Evolutionary conservation across 306 rosid species (phyloP), one percentile per base, ranked within the genome.

Genomic region (Fragaria nilgerrensis): DNA sequence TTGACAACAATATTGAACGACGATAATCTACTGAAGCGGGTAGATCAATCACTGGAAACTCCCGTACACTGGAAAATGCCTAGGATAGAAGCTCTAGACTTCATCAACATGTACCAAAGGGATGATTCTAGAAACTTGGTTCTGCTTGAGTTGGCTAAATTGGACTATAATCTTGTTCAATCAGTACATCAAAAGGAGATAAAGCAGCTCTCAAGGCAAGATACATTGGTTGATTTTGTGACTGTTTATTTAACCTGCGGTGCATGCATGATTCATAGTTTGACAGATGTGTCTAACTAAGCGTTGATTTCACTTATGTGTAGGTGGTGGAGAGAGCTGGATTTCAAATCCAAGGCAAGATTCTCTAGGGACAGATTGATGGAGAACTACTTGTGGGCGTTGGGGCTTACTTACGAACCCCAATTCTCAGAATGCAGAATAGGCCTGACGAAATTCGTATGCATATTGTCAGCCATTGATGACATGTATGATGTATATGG

Each of bases 91-190:
- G 80, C 82, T 62, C 77, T 76, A 1, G 23, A 63, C 56, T 77
- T 50, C 70, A 80, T 80, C 5, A 70, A 48, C 69, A 15, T 44
- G 2, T 77, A 80, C 79, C 61, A 80, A 52, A 59, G 17, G 44
- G 73, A 69, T n/a, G n/a, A n/a, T 17, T 49, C 70, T 3, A 77
- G 32, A 13, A 80, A 27, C 82, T 5, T 29, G 23, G 59, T 36
- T 59, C 36, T 84, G 70, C 87, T 76, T 13, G 79, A 76, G 68
- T 65, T 84, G 1, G 87, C 87, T 48, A 48, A 80, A 75, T 50
- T 84, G 72, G 87, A 84, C 19, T 80, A 84, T 52, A 84, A 80
- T 50, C 43, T 84, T 50, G 82, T 84, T 48, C 87, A 80, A 73
- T 76, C 81, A 20, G 69, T 70, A 11, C 29, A 76, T 50, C 79